Evolutionary conservation across 2,329 filamentous ascomycete genomes (phyloP), one percentile per base, ranked within the genome.

Genomic region (Dothideomycetes sp.): DNA sequence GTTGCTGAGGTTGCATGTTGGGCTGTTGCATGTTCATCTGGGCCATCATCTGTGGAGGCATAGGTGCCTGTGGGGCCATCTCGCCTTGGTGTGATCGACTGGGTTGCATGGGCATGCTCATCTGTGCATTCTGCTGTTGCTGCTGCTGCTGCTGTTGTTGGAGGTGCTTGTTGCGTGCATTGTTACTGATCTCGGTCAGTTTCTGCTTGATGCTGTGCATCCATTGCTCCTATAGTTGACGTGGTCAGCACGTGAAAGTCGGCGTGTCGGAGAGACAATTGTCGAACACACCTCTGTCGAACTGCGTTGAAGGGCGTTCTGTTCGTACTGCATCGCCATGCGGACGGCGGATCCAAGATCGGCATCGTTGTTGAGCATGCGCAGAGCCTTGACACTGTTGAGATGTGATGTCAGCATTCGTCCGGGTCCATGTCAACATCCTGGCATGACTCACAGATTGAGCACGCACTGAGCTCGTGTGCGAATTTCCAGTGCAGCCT

Each of bases 21-120:
- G 10, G 46, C 41, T 43, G 31, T 17, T 46, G 46, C 33, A 37
- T 41, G 16, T 61, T 59, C 31, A 74, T 67, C 47, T 73, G 71
- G 62, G 73, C 66, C 17, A 59, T 67, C 16, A 64, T 66, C 41
- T 66, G 68, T 46, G 72, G 61, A 43, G 71, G 69, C 15, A 67
- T 62, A 10, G 67, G 63, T 45, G 72, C 71, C 24, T 51, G 53
- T 23, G 55, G 58, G 12, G 54, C 55, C 46, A 65, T 63, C 39
- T 65, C 64, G 22, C 62, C 57, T 46, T 64, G 62, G 45, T 64
- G 64, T 44, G 57, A 59, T 5, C 57, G 47, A 11, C 49, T 52
- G 23, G 47, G 51, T 33, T 61, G 60, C 37, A 57, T 54, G 19
- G 54, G 56, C 23, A 53, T 52, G 44, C 60, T 59, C 19, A 51